Evolutionary conservation across 257 asterid species (phyloP), one percentile per base, ranked within the genome.

Genomic region (Parsonsia alboflavescens): DNA sequence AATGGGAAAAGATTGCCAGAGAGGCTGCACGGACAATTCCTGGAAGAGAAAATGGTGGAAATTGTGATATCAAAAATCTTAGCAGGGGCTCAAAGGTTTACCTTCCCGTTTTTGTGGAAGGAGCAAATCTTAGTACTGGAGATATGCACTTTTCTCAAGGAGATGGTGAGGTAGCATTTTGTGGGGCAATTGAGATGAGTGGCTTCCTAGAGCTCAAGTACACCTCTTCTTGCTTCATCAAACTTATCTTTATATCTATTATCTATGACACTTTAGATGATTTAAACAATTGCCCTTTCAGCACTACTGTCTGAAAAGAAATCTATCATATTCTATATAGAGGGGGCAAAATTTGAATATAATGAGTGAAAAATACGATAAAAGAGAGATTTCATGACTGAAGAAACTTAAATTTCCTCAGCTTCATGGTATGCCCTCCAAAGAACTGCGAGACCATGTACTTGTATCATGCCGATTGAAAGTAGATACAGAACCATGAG

Each of bases 81-180:
- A 92, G 99, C 78, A 82, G 96, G 80, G 99, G 98, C 26, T 90
- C 98, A 22, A 94, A 94, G 78, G 81, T 94, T 50, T 94, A 94
- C 84, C 97, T 94, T 62, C 99, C 99, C 0, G 98, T 95, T 9
- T 95, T 95, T 49, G 96, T 95, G 15, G 98, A 95, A 56, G 99
- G 99, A 41, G 98, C 99, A 49, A 95, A 95, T 78, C 92, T 95
- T 22, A 92, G 99, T 28, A 90, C 98, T 13, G 99, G 99, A 21
- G 99, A 95, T 63, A 90, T 95, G 99, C 99, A 92, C 76, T 92
- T 94, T 49, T 94, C 98, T 64, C 99, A 94, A 73, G 99, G 99
- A 0, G 99, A 94, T 19, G 98, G 98, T 0, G 99, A 94, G 77
- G 96, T 95, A 2, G 86, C 99, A 21, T 95, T 95, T 67, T 92